Conservation (phyloP, 208 protist species). For the Naegleria fowleri region DNA sequence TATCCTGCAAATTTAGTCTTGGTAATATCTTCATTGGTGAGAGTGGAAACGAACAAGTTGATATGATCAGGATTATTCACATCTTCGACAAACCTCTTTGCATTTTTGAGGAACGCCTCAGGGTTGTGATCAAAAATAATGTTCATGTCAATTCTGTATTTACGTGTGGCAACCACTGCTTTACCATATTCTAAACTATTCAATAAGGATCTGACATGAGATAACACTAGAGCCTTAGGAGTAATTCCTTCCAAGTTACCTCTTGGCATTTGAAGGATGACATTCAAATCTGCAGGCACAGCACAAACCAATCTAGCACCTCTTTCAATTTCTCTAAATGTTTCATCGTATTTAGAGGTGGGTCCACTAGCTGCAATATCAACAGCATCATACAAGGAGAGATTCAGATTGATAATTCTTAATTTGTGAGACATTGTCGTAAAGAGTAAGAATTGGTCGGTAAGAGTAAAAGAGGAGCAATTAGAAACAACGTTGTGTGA, state of each 20-base stretch:
- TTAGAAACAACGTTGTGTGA: background rate
- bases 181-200: background rate
- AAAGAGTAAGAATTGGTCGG: slow-evolving; percentile 19
- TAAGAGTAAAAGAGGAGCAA: background rate
- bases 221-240: slow-evolving; percentile 19
- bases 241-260: slow-evolving; percentile 38
- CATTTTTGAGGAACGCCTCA: slow-evolving; percentile 6
- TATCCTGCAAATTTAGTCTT: background rate
- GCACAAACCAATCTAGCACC: slow-evolving; percentile 22
- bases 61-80: slow-evolving; percentile 11
- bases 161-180: background rate
- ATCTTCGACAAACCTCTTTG: background rate
- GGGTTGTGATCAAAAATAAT: slow-evolving; percentile 30
- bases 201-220: background rate
- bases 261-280: slow-evolving; percentile 40
- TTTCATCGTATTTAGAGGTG: background rate
- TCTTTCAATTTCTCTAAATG: slow-evolving; percentile 26
- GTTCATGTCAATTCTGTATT: slow-evolving; percentile 33
- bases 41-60: slow-evolving; percentile 17
- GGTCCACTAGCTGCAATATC: background rate
- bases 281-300: background rate
- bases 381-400: background rate
- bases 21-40: background rate
- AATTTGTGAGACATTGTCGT: slow-evolving; percentile 24
- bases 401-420: background rate